Base-by-base conservation (phyloP, 225 moss, liverwort and hornwort genomes). In the Climacium dendroides region DNA sequence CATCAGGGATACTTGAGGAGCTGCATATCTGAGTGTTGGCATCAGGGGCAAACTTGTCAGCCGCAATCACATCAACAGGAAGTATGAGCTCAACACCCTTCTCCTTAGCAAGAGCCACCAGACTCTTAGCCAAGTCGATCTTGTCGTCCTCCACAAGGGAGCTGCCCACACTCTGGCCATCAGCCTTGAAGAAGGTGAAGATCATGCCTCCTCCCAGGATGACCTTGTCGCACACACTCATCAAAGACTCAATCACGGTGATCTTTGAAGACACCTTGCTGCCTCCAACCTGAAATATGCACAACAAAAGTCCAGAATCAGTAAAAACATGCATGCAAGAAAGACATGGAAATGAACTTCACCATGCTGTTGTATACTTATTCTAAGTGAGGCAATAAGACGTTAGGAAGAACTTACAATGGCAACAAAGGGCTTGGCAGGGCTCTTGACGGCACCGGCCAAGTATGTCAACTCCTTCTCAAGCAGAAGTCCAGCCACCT, bases 171-270 rank as follows among this genome's bases (percentile, higher is more conserved):
- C 88, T 83, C 81, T 89, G 81, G 5, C 97, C 98, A 72, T 95
- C 92, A 29, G 97, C 92, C 93, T 98, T 96, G 91, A 94, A 98
- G 93, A 98, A 98, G 20, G 98, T 98, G 86, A 98, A 98, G 74
- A 98, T 94, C 97, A 98, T 98, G 83, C 98, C 98, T 89, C 98
- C 98, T 90, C 98, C 98, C 87, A 98, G 92, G 73, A 98, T 95
- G 70, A 98, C 97, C 92, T 97, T 97, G 90, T 98, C 95, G 85
- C 95, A 94, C 75, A 97, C 97, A 66, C 60, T 87, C 94, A 98
- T 90, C 90, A 98, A 87, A 20, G 98, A 97, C 82, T 98, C 96
- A 61, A 98, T 97, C 35, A 98, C 97, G 22, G 96, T 94, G 82
- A 98, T 97, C 92, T 98, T 98, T 34, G 96, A 98, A 22, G 98